phyloP scores from a whole-genome alignment of 2,329 filamentous ascomycete species.

The Colletotrichum destructivum region DNA sequence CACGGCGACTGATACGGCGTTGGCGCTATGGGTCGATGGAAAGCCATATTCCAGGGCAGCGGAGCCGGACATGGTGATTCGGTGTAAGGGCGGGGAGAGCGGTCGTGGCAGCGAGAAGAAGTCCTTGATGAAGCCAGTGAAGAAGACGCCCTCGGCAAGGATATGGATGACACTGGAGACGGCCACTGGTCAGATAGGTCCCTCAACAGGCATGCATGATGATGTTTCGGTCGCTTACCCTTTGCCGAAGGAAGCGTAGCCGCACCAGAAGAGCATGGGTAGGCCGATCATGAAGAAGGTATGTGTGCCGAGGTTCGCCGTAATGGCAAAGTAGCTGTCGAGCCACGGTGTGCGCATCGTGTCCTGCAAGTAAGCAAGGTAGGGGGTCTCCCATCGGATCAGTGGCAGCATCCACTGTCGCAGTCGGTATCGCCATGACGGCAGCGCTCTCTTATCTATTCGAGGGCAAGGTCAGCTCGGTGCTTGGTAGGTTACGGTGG shows the following conservation, averaged over 20 bases:
- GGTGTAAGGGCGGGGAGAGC: conserved; percentile 89
- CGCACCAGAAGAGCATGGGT: conserved; percentile 97
- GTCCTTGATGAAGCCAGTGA: conserved; percentile 95
- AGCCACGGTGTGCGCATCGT: conserved; percentile 85
- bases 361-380: conserved; percentile 89
- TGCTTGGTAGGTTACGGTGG: conserved; percentile 11
- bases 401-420: conserved; percentile 88
- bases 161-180: conserved; percentile 77
- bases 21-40: conserved; percentile 96
- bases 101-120: conserved; percentile 92
- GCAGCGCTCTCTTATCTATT: conserved; percentile 85
- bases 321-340: conserved; percentile 97
- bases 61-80: conserved; percentile 98
- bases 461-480: conserved; percentile 28
- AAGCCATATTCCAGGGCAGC: conserved; percentile 97
- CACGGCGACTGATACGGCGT: conserved; percentile 93
- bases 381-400: conserved; percentile 94
- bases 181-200: conserved; percentile 10
- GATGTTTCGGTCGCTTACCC: conserved; percentile 73
- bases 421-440: conserved; percentile 88
- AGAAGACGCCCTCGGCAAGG: conserved; percentile 84
- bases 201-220: not conserved
- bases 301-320: conserved; percentile 95
- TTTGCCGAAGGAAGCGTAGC: conserved; percentile 86
- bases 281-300: conserved; percentile 98